Percentiles rank a stretch among this genome's conserved stretches.
These are phyloP conservation scores for Cladochytrium tenue DNA, from an alignment of 371 early-diverging fungal species.

Conservation along the genomic window DNA sequence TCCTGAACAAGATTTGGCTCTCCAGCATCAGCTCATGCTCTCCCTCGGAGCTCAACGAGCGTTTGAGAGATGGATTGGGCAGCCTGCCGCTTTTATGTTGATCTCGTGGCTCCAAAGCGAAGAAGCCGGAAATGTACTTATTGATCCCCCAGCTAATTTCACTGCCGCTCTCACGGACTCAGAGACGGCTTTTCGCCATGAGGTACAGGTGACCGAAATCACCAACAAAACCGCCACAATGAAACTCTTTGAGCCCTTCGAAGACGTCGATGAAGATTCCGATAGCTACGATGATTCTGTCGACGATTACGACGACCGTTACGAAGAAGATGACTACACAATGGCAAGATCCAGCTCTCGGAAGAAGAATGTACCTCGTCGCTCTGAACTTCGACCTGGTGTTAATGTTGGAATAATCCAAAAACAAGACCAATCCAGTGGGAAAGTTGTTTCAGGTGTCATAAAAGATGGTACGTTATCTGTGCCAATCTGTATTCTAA, in stretches of 20 bases:
- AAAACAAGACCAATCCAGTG: constrained; percentile 39
- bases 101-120: constrained; percentile 18
- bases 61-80: constrained; percentile 22
- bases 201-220: too few relatives aligned
- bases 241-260: too few relatives aligned
- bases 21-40: constrained; percentile 2
- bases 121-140: constrained; percentile 11
- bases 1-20: constrained; percentile 14
- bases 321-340: constrained; percentile 17
- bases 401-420: constrained; percentile 31
- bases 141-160: constrained; percentile 18
- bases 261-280: too few relatives aligned
- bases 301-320: not conserved
- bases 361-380: too few relatives aligned
- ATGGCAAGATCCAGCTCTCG: too few relatives aligned
- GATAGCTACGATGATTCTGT: too few relatives aligned
- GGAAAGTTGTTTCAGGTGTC: constrained; percentile 25
- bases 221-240: too few relatives aligned
- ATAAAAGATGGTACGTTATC: constrained; percentile 23
- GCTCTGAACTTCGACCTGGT: constrained; percentile 10
- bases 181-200: too few relatives aligned
- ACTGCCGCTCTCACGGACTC: too few relatives aligned
- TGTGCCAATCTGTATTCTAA: not conserved
- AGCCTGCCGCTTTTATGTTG: constrained; percentile 22
- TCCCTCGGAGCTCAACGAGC: constrained; percentile 12